Percentiles rank a stretch among this genome's conserved stretches.
These are phyloP conservation scores for Santalum album DNA, from an alignment of 164 flowering plant genomes.

Conservation along the genomic window DNA sequence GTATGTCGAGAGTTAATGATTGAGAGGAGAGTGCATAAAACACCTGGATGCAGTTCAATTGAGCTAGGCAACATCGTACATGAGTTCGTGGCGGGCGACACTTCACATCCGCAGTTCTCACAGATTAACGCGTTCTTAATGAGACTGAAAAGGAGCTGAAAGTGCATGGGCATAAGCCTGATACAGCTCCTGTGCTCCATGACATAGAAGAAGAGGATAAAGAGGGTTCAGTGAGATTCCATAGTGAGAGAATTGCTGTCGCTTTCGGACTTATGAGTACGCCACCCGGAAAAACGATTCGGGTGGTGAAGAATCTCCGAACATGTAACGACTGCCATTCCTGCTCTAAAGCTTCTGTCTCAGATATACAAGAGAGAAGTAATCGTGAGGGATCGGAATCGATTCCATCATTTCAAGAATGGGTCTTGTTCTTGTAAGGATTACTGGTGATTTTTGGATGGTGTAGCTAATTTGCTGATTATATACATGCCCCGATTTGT, in stretches of 20 bases:
- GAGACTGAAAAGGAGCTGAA: conserved; percentile 17
- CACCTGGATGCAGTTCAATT: conserved; percentile 31
- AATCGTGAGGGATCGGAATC: conserved; percentile 27
- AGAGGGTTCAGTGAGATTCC: conserved; percentile 28
- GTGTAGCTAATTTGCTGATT: too few relatives aligned
- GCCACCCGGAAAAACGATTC: conserved; percentile 19
- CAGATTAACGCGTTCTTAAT: conserved; percentile 21
- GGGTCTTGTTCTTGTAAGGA: conserved; percentile 33
- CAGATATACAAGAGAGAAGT: conserved; percentile 20
- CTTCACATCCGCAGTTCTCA: conserved; percentile 26
- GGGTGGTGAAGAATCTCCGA: conserved; percentile 33
- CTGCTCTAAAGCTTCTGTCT: conserved; percentile 25
- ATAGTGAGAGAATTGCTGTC: conserved; percentile 35
- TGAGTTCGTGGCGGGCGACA: conserved; percentile 31
- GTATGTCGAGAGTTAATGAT: conserved; percentile 20
- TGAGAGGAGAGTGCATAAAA: conserved; percentile 27
- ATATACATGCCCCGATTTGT: too few relatives aligned
- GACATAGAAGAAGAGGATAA: conserved; percentile 41
- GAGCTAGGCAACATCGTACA: conserved; percentile 27
- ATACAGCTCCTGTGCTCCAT: conserved; percentile 22
- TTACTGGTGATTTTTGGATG: conserved; percentile 34
- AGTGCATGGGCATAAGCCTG: conserved; percentile 22
- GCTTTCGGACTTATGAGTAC: conserved; percentile 35
- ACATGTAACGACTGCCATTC: conserved; percentile 28
- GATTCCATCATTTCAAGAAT: conserved; percentile 34